These are phyloP conservation scores for Naumovozyma castellii DNA, from an alignment of 805 yeast species.

Conservation along the genomic window DNA sequence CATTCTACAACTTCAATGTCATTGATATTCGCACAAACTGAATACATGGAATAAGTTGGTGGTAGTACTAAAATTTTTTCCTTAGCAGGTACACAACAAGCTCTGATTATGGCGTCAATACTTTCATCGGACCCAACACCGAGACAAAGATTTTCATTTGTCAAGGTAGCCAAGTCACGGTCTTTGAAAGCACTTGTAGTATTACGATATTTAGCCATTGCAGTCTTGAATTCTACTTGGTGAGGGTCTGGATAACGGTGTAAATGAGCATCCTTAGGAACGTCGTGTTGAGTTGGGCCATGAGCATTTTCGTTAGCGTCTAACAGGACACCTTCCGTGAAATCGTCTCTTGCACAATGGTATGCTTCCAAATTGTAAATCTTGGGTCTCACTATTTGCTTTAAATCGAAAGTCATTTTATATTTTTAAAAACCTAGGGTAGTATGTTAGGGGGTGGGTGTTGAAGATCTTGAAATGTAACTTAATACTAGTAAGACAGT, in stretches of 20 bases:
- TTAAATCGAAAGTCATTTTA: slow-evolving; percentile 23
- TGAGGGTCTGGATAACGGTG: slow-evolving; percentile 97
- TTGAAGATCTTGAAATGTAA: no score
- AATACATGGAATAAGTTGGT: slow-evolving; percentile 97
- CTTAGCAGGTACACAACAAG: slow-evolving; percentile 70
- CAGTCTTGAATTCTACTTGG: slow-evolving; percentile 64
- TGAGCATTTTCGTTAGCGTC: slow-evolving; percentile 96
- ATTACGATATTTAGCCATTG: slow-evolving; percentile 66
- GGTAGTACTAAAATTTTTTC: slow-evolving; percentile 83
- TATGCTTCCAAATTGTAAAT: slow-evolving; percentile 79
- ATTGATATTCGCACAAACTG: slow-evolving; percentile 81
- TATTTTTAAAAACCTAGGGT: no score
- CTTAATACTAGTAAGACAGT: no score
- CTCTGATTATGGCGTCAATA: slow-evolving; percentile 79
- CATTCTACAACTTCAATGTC: slow-evolving; percentile 73
- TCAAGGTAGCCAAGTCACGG: slow-evolving; percentile 28
- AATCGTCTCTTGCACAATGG: slow-evolving; percentile 94
- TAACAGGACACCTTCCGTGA: slow-evolving; percentile 72
- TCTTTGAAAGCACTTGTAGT: slow-evolving; percentile 13
- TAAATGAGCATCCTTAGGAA: slow-evolving; percentile 47
- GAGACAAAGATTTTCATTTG: slow-evolving; percentile 66
- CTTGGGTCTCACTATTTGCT: slow-evolving; percentile 66
- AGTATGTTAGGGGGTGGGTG: no score
- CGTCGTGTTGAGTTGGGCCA: slow-evolving; percentile 58
- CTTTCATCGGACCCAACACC: slow-evolving; percentile 98